Evolutionary conservation across 1,284 basidiomycete genomes (phyloP).

Genomic region (Cutaneotrichosporon cyanovorans): DNA sequence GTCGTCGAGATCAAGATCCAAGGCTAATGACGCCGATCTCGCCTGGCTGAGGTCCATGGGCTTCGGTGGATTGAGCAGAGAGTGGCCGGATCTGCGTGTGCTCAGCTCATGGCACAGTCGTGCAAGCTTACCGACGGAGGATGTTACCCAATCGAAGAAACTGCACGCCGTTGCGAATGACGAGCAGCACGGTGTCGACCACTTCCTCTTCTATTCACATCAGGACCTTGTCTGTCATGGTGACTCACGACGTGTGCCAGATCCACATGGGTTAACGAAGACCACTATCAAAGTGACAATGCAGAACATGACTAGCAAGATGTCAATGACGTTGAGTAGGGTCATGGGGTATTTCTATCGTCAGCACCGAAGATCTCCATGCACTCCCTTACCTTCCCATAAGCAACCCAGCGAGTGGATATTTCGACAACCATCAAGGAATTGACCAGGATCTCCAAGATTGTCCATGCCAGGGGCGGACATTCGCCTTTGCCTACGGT

Average conservation of each 20-base stretch:
- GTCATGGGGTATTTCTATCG: conserved; percentile 90
- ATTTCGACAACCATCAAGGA: conserved; percentile 88
- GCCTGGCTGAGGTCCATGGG: conserved; percentile 73
- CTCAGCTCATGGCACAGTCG: background rate
- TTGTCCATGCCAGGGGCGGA: conserved; percentile 61
- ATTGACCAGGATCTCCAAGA: conserved; percentile 86
- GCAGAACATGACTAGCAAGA: conserved; percentile 77
- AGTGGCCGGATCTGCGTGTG: conserved; percentile 82
- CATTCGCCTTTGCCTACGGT: conserved; percentile 32
- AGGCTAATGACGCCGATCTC: conserved; percentile 47
- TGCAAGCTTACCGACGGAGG: conserved; percentile 67
- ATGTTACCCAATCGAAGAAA: conserved; percentile 81
- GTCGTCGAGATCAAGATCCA: conserved; percentile 60
- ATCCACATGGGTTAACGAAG: conserved; percentile 52
- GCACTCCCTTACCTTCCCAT: conserved; percentile 82
- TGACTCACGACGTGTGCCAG: conserved; percentile 38
- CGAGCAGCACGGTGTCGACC: conserved; percentile 77
- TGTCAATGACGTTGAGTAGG: conserved; percentile 77
- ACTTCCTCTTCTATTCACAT: conserved; percentile 72
- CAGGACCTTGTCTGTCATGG: conserved; percentile 26
- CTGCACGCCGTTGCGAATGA: conserved; percentile 83
- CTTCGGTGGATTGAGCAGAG: conserved; percentile 81
- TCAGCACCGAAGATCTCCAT: too few relatives aligned
- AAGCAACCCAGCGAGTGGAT: conserved; percentile 74
- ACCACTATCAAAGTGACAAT: conserved; percentile 76